phyloP scores from a whole-genome alignment of 2,329 filamentous ascomycete genomes.

The Leptosphaerulina australis region DNA sequence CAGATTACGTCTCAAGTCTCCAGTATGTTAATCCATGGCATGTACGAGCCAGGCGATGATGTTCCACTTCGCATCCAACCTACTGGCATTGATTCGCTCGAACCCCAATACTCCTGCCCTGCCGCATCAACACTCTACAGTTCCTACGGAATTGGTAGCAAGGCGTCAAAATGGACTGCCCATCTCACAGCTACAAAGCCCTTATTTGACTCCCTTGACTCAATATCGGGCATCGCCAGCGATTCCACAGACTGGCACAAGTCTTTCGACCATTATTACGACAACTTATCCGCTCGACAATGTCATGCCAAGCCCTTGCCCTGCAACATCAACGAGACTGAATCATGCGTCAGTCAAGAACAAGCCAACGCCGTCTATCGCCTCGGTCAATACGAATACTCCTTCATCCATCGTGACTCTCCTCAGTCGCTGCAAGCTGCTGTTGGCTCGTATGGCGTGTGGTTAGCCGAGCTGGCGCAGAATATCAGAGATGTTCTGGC shows the following conservation, averaged over 20 bases:
- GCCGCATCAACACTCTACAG: conserved; percentile 55
- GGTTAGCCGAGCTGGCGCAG: conserved; percentile 71
- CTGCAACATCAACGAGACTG: conserved; percentile 62
- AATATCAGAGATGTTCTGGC: conserved; percentile 61
- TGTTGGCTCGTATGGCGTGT: conserved; percentile 70
- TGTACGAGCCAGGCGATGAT: conserved; percentile 51
- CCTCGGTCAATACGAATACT: conserved; percentile 81
- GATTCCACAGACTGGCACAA: conserved; percentile 68
- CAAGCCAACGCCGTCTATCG: conserved; percentile 74
- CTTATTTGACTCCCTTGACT: conserved; percentile 67
- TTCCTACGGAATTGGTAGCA: conserved; percentile 55
- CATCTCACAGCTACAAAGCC: conserved; percentile 65
- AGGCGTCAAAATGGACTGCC: conserved; percentile 60
- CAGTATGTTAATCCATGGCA: conserved; percentile 73
- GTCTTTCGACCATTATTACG: conserved; percentile 81
- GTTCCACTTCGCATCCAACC: conserved; percentile 57
- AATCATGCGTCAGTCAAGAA: conserved; percentile 65
- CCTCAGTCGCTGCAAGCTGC: conserved; percentile 67
- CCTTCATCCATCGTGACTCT: conserved; percentile 74
- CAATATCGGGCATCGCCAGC: conserved; percentile 68
- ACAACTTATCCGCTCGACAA: conserved; percentile 79
- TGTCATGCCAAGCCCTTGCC: conserved; percentile 77
- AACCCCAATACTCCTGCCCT: conserved; percentile 73
- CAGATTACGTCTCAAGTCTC: conserved; percentile 82
- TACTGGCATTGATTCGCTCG: conserved; percentile 70